Evolutionary conservation across 2,329 filamentous ascomycete genomes (phyloP).

Genomic region (Zymoseptoria crescenta): DNA sequence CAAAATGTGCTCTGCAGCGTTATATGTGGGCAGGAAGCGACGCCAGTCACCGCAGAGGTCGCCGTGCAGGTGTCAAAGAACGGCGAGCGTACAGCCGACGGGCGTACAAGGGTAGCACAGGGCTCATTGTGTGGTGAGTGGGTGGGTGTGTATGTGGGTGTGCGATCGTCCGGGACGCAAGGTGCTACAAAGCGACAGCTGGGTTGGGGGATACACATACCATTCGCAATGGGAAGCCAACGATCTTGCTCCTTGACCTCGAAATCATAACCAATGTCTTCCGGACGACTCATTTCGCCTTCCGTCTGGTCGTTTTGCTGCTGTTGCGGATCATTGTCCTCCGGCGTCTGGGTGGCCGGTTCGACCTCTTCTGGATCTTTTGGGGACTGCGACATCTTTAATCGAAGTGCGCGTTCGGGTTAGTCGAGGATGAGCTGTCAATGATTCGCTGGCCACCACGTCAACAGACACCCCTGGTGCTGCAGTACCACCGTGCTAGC

Average conservation of each 20-base stretch:
- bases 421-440: conserved; percentile 25
- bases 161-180: conserved; percentile 15
- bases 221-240: conserved; percentile 99
- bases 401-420: conserved; percentile 37
- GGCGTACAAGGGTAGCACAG: conserved; percentile 21
- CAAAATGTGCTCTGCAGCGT: conserved; percentile 40
- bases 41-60: conserved; percentile 24
- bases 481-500: conserved; percentile 18
- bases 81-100: conserved; percentile 23
- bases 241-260: conserved; percentile 99
- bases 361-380: conserved; percentile 83
- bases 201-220: conserved; percentile 54
- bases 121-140: conserved; percentile 6
- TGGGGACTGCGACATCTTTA: conserved; percentile 88
- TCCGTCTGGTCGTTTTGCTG: conserved; percentile 66
- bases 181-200: conserved; percentile 14
- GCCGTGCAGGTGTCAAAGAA: conserved; percentile 26
- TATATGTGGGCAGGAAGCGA: conserved; percentile 29
- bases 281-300: conserved; percentile 22
- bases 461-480: conserved; percentile 18
- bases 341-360: conserved; percentile 65
- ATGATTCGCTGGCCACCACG: conserved; percentile 26
- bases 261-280: conserved; percentile 70
- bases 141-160: not conserved
- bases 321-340: conserved; percentile 89